These are phyloP conservation scores for Polygonum aviculare DNA, from an alignment of 148 eudicot genomes.

Conservation along the genomic window DNA sequence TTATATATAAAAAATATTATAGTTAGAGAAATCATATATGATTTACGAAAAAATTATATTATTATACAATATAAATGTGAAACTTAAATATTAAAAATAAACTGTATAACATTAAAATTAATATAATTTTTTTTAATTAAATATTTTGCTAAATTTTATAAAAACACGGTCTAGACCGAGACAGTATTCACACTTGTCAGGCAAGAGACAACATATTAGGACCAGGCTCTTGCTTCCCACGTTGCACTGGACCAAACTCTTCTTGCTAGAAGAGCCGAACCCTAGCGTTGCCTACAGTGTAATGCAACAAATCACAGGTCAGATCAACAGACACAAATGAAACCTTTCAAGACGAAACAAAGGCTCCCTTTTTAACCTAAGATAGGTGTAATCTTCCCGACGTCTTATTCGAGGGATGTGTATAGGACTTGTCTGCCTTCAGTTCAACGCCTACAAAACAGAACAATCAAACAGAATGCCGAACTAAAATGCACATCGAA, in stretches of 20 bases:
- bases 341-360: background rate
- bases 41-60: no score
- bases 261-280: conserved; percentile 40
- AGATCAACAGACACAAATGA: background rate
- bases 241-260: conserved; percentile 71
- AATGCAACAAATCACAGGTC: background rate
- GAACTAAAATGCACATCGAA: no score
- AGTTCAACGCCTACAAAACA: conserved; percentile 46
- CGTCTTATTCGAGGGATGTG: conserved; percentile 25
- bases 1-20: no score
- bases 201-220: conserved; percentile 67
- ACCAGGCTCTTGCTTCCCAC: conserved; percentile 78
- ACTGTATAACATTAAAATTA: no score
- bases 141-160: no score
- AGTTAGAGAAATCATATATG: no score
- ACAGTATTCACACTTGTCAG: conserved; percentile 57
- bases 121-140: no score
- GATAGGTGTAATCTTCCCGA: conserved; percentile 60
- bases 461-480: no score
- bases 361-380: conserved; percentile 32
- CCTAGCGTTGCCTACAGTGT: conserved; percentile 63
- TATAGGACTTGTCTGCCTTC: conserved; percentile 60
- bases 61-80: no score
- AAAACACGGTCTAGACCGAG: background rate
- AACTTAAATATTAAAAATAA: no score